Conservation (phyloP, 345 rosid species). For the Arabidopsis suecica region DNA sequence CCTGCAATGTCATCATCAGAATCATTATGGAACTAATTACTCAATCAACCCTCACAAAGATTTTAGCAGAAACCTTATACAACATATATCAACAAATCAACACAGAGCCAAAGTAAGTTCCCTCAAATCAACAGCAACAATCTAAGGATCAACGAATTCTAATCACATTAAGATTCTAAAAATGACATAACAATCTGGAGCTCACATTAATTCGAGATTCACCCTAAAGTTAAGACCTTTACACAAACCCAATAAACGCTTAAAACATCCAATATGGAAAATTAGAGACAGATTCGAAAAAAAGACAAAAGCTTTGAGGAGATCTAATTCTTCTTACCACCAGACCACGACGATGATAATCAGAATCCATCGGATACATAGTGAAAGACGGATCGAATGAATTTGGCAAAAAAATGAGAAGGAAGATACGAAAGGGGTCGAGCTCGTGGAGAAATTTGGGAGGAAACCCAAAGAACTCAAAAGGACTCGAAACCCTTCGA, state of each 20-base stretch:
- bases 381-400: slow-evolving; percentile 23
- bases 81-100: slow-evolving; percentile 15
- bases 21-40: not conserved
- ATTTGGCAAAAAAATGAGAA: slow-evolving; percentile 29
- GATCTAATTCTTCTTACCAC: slow-evolving; percentile 41
- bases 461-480: slow-evolving; percentile 24
- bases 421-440: slow-evolving; percentile 22
- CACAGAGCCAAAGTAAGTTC: not conserved
- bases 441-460: not conserved
- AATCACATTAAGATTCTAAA: not conserved
- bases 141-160: not conserved
- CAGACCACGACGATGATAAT: slow-evolving; percentile 40
- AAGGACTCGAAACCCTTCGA: slow-evolving; percentile 23
- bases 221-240: slow-evolving; percentile 32
- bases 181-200: not conserved
- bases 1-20: slow-evolving; percentile 32
- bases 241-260: slow-evolving; percentile 30
- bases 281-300: not conserved
- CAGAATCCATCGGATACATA: slow-evolving; percentile 52
- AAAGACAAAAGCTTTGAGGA: slow-evolving; percentile 14
- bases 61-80: not conserved
- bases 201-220: slow-evolving; percentile 23
- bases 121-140: slow-evolving; percentile 20
- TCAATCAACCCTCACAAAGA: slow-evolving; percentile 21
- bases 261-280: not conserved